Evolutionary conservation across 2,329 filamentous ascomycete species (phyloP).

Genomic region (Fusarium clavum): DNA sequence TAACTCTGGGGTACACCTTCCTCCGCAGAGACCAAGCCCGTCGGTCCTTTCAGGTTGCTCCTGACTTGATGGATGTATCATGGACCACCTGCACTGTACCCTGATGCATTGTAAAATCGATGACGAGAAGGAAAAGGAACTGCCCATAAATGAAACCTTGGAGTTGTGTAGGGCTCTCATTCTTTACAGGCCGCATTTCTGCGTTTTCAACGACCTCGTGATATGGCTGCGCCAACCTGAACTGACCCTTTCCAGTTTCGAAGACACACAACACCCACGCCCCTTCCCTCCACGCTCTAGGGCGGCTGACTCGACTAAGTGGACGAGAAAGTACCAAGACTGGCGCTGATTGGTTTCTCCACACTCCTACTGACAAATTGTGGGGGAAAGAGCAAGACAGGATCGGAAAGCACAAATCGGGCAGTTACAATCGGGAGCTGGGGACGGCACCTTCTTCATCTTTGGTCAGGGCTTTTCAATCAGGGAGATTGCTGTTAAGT

Average conservation of each 20-base stretch:
- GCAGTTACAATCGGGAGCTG: constrained; percentile 30
- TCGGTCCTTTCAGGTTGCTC: background rate
- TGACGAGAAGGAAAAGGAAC: constrained; percentile 9
- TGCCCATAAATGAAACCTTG: background rate
- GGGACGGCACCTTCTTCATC: constrained; percentile 21
- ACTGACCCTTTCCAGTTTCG: constrained; percentile 24
- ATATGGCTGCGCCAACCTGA: constrained; percentile 30
- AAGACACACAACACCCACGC: constrained; percentile 17
- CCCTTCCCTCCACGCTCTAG: constrained; percentile 9
- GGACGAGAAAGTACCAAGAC: constrained; percentile 4
- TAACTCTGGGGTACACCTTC: constrained; percentile 34
- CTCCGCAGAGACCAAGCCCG: constrained; percentile 22
- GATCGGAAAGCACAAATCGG: constrained; percentile 37
- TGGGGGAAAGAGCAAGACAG: constrained; percentile 32
- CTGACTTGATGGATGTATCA: background rate
- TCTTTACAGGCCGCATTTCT: constrained; percentile 39
- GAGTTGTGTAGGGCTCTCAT: background rate
- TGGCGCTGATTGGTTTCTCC: constrained; percentile 45
- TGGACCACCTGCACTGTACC: background rate
- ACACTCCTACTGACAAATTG: constrained; percentile 44
- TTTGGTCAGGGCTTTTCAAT: constrained; percentile 14
- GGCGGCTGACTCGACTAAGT: constrained; percentile 38
- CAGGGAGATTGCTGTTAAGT: constrained; percentile 4
- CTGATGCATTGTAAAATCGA: background rate
- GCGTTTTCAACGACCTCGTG: constrained; percentile 43